A percentile compares a stretch with the other conserved stretches of the same genome.
Conservation (phyloP, 176 grass and related monocot genomes). For the Triticum dicoccoides region DNA sequence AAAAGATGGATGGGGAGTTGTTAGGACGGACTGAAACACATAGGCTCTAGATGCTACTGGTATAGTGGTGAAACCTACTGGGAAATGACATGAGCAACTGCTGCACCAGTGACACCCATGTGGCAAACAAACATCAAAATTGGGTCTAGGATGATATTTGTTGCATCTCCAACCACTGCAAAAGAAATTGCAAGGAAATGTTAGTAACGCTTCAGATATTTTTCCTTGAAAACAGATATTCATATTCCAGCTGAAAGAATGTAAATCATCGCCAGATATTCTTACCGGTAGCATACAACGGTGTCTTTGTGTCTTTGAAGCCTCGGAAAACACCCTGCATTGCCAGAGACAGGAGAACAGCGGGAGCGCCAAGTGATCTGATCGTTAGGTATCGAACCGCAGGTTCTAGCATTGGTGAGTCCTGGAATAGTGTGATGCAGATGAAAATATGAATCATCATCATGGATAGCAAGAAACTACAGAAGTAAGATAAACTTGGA, state of each 20-base stretch:
- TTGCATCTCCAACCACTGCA: constrained; percentile 79
- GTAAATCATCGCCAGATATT: neutral
- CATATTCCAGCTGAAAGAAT: neutral
- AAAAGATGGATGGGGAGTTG: neutral
- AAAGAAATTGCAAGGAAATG: neutral
- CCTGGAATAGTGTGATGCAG: constrained; percentile 35
- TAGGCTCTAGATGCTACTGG: neutral
- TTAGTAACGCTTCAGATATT: neutral
- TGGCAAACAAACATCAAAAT: constrained; percentile 94
- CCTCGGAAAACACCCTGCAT: constrained; percentile 99
- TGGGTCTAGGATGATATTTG: constrained; percentile 90
- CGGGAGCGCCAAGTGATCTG: constrained; percentile 85
- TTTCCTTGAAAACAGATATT: neutral
- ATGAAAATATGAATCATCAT: neutral
- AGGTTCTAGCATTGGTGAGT: constrained; percentile 73
- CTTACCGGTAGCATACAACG: constrained; percentile 88
- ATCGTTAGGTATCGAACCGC: constrained; percentile 86
- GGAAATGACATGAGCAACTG: constrained; percentile 88
- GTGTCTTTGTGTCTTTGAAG: constrained; percentile 90
- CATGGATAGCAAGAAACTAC: neutral
- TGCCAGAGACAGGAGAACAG: constrained; percentile 87
- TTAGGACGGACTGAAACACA: constrained; percentile 15
- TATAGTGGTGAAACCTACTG: constrained; percentile 62
- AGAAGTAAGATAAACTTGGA: neutral
- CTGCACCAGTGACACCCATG: constrained; percentile 90